phyloP scores from a whole-genome alignment of 331 rosid species.

The Saraca asoca region DNA sequence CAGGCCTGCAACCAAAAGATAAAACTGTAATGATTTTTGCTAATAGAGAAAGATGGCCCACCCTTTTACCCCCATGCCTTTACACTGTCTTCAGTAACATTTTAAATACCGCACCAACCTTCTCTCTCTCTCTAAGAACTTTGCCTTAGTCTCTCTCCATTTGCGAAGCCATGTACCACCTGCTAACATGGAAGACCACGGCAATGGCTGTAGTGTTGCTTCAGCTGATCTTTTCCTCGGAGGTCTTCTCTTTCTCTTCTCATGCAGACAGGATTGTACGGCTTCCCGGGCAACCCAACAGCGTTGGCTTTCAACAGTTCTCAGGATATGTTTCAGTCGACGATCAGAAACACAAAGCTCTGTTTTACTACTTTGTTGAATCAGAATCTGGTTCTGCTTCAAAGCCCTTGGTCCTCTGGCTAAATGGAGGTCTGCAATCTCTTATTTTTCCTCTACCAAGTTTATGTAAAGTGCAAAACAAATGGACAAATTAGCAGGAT shows the following conservation, averaged over 20 bases:
- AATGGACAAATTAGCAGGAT: too few species aligned
- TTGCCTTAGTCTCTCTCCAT: constrained; percentile 13
- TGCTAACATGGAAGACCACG: constrained; percentile 29
- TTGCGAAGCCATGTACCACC: constrained; percentile 37
- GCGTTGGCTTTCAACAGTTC: constrained; percentile 55
- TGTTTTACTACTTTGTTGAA: constrained; percentile 72
- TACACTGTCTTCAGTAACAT: constrained; percentile 12
- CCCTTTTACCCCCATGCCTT: constrained; percentile 3
- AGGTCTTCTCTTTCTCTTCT: constrained; percentile 37
- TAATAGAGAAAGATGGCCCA: constrained; percentile 35
- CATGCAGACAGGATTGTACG: constrained; percentile 47
- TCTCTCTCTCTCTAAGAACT: constrained; percentile 18
- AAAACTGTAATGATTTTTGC: constrained; percentile 50
- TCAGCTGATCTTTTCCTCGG: constrained; percentile 38
- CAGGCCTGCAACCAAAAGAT: constrained; percentile 66
- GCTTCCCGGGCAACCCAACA: constrained; percentile 70
- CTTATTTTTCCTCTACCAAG: neutral
- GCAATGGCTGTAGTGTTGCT: constrained; percentile 41
- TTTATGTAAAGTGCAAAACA: too few species aligned
- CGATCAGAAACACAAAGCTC: constrained; percentile 45
- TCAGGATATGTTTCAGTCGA: constrained; percentile 68
- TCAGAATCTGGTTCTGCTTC: constrained; percentile 58
- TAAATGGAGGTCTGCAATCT: constrained; percentile 63
- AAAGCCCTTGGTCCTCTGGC: constrained; percentile 85
- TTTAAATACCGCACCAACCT: constrained; percentile 33